Base-by-base conservation (phyloP, 495 filamentous ascomycete genomes). In the Jackrogersella minutella region DNA sequence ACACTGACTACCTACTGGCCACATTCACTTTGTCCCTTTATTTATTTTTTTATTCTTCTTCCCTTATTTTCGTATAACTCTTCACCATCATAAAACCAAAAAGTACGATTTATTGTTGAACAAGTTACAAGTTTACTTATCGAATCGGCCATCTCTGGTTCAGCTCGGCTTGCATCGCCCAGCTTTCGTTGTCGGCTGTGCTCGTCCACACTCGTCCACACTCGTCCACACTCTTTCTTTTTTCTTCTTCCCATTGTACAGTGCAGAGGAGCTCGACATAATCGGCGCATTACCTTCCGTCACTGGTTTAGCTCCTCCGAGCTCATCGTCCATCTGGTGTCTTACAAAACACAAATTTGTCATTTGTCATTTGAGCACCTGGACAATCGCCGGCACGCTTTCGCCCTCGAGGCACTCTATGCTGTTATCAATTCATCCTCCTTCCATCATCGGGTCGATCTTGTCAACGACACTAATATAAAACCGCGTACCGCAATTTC, bases 211-310 rank as follows among this genome's bases (percentile, higher is more conserved):
- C 13, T 31, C 52, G 19, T 28, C 39, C 40, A 17, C 50, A 37
- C 13, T 31, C n/a, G n/a, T n/a, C 28, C 24, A 57, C 30, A 37
- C 39, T 43, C 56, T 52, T 58, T 59, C 34, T 34, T 43, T 50
- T 52, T 58, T 59, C 34, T 46, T 44, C 17, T 69, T 60, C 21
- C 46, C 60, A 44, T 59, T 68, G 40, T 62, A 37, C 37, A 21
- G 56, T 55, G 17, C 53, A 58, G 37, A 30, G 3, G 24, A 49
- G 44, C 51, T 62, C 34, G 30, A 66, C 62, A 63, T 63, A 67
- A 66, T 66, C 58, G 68, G 58, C 53, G 53, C 58, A 55, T 36
- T 37, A 70, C 63, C 63, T 66, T 67, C 68, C 62, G 47, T 66
- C 68, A 62, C 39, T 62, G 58, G 68, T 62, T 59, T 66, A 66